These are phyloP conservation scores for Hygrophoropsis aurantiaca DNA, from an alignment of 768 basidiomycete species.

Conservation along the genomic window DNA sequence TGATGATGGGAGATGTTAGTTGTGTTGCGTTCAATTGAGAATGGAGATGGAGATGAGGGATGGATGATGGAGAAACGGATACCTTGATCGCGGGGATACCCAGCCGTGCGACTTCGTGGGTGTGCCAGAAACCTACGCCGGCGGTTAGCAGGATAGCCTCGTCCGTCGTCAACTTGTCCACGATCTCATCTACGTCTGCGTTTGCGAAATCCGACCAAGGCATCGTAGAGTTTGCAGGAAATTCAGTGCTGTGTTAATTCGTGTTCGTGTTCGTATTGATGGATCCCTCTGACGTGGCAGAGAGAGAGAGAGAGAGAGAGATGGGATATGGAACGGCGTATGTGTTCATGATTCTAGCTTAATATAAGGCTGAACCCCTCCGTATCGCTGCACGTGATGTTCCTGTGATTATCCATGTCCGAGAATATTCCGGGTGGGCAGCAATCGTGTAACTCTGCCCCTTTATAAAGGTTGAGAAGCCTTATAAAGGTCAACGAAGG, in stretches of 20 bases:
- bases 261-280: neutral
- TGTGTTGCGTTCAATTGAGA: too few species aligned
- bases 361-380: conserved; percentile 4
- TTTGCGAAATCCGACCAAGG: conserved; percentile 68
- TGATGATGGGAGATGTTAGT: conserved; percentile 1
- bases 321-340: conserved; percentile 2
- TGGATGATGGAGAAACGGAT: too few species aligned
- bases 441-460: neutral
- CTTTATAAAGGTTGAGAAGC: neutral
- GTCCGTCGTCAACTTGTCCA: conserved; percentile 68
- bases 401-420: conserved; percentile 1
- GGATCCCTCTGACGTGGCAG: conserved; percentile 1
- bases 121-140: conserved; percentile 80
- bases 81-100: conserved; percentile 73
- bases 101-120: conserved; percentile 60
- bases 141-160: conserved; percentile 73
- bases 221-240: conserved; percentile 37
- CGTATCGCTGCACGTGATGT: conserved; percentile 16
- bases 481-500: neutral
- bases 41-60: neutral
- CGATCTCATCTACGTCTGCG: conserved; percentile 57
- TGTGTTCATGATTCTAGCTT: neutral
- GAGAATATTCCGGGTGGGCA: conserved; percentile 4
- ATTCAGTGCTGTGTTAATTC: neutral
- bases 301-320: neutral